A percentile compares a stretch with the other conserved stretches of the same genome.
Conservation (phyloP, 208 protist species). For the Trypanosoma mega region DNA sequence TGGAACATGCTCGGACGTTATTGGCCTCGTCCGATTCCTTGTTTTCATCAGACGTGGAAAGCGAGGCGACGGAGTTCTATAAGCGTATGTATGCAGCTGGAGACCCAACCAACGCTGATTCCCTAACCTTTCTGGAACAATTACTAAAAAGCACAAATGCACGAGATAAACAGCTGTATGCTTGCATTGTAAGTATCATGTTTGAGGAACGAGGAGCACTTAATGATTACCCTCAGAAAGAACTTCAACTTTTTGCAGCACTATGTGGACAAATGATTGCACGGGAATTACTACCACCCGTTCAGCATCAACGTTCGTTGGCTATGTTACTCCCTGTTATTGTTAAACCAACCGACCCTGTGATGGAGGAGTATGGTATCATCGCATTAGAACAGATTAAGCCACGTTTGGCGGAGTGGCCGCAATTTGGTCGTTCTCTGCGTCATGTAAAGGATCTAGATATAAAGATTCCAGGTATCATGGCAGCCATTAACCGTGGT, state of each 20-base stretch:
- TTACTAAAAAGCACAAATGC: slow-evolving; percentile 60
- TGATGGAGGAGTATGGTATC: slow-evolving; percentile 96
- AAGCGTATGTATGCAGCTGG: slow-evolving; percentile 77
- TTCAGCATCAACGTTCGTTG: slow-evolving; percentile 79
- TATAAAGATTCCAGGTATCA: slow-evolving; percentile 87
- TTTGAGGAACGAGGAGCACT: slow-evolving; percentile 82
- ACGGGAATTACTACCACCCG: slow-evolving; percentile 61
- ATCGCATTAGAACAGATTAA: slow-evolving; percentile 95
- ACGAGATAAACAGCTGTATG: slow-evolving; percentile 81
- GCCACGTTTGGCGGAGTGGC: slow-evolving; percentile 94
- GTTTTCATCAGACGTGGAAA: slow-evolving; percentile 82
- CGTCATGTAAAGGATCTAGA: slow-evolving; percentile 84
- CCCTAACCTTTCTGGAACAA: slow-evolving; percentile 51
- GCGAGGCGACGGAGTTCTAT: slow-evolving; percentile 82
- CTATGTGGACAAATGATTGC: slow-evolving; percentile 88
- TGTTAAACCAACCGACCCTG: slow-evolving; percentile 81
- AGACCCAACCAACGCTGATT: slow-evolving; percentile 38
- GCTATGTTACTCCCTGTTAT: slow-evolving; percentile 91
- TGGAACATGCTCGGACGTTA: slow-evolving; percentile 67
- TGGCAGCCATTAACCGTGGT: slow-evolving; percentile 81
- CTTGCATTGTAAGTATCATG: slow-evolving; percentile 86
- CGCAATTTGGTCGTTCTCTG: slow-evolving; percentile 88
- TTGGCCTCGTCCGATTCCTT: slow-evolving; percentile 76
- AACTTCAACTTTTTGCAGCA: slow-evolving; percentile 77
- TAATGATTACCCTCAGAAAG: slow-evolving; percentile 70